phyloP scores from a whole-genome alignment of 1,284 basidiomycete species.

The Trametes polyzona region DNA sequence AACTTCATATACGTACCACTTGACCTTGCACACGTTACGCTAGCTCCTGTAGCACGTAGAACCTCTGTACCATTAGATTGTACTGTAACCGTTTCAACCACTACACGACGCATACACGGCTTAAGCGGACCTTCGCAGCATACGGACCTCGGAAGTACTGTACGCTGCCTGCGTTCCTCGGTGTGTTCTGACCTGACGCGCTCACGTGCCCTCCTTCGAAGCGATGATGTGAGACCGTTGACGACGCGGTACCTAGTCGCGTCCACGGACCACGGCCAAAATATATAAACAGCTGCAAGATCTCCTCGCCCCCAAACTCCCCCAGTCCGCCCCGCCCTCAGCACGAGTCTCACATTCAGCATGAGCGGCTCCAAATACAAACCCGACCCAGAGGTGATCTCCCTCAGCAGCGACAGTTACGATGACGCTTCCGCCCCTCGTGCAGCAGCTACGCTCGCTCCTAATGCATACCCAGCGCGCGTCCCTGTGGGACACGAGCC shows the following conservation, averaged over 20 bases:
- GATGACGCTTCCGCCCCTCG: not conserved
- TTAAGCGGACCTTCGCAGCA: no score
- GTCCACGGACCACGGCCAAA: not conserved
- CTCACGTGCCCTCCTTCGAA: constrained; percentile 7
- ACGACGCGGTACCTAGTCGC: not conserved
- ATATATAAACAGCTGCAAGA: not conserved
- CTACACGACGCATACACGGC: no score
- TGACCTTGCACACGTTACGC: no score
- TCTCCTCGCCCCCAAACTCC: not conserved
- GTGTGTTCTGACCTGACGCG: no score
- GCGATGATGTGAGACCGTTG: not conserved
- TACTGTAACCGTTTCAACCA: no score
- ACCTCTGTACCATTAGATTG: no score
- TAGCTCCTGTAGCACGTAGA: no score
- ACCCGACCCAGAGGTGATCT: constrained; percentile 4
- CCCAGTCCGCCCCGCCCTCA: no score
- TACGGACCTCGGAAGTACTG: no score
- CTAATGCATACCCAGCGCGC: not conserved
- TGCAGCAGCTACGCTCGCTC: not conserved
- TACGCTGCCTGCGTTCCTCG: not conserved
- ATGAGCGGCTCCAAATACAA: not conserved
- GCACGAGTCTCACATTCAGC: no score
- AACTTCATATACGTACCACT: no score
- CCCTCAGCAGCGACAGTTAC: constrained; percentile 11
- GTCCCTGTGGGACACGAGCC: no score